These are phyloP conservation scores for Aspergillus cavernicola DNA, from an alignment of 495 filamentous ascomycete species.

Conservation along the genomic window DNA sequence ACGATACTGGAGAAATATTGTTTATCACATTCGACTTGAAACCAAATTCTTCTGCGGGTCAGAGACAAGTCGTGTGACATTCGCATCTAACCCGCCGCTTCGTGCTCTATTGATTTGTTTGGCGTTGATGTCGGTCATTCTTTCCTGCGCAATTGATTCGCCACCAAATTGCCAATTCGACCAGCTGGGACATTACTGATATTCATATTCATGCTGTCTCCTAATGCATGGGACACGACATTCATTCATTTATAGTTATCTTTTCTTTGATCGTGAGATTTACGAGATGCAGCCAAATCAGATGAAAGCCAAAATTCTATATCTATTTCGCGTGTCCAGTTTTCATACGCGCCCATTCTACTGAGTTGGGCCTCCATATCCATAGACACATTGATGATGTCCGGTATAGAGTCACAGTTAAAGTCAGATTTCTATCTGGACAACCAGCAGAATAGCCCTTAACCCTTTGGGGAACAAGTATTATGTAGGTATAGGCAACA, in stretches of 20 bases:
- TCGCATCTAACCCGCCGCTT: neutral
- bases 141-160: neutral
- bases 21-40: neutral
- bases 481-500: too few species aligned
- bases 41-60: neutral
- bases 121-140: constrained; percentile 4
- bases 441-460: too few species aligned
- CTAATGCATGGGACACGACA: neutral
- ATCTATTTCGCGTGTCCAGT: too few species aligned
- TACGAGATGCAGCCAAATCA: constrained; percentile 74
- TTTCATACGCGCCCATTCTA: too few species aligned
- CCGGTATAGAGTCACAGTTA: too few species aligned
- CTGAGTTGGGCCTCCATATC: too few species aligned
- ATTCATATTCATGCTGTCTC: neutral
- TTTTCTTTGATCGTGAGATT: neutral
- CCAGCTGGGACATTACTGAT: neutral
- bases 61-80: neutral
- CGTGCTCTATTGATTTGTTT: constrained; percentile 1
- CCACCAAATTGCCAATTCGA: constrained; percentile 11
- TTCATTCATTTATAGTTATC: too few species aligned
- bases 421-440: too few species aligned
- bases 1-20: neutral
- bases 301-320: constrained; percentile 48
- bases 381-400: too few species aligned
- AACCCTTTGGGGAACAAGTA: too few species aligned